phyloP scores from a whole-genome alignment of 345 rosid species.

The Corchorus olitorius region DNA sequence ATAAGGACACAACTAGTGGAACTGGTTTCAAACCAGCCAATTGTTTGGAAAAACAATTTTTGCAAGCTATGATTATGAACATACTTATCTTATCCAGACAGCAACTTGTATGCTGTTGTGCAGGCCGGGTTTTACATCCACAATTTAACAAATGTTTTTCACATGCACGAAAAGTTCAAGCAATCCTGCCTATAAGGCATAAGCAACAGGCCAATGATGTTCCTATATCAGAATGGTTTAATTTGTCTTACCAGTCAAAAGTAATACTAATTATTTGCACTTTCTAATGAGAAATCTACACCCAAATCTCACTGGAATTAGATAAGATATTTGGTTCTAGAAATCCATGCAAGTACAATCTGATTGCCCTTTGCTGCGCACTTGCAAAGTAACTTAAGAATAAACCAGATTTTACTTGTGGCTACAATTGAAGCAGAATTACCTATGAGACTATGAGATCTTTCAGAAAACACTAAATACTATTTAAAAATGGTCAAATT shows the following conservation, averaged over 20 bases:
- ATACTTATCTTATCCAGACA: background rate
- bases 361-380: background rate
- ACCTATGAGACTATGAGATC: background rate
- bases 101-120: background rate
- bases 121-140: slow-evolving; percentile 15
- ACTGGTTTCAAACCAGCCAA: background rate
- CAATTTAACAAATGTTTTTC: background rate
- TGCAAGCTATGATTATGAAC: background rate
- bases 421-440: background rate
- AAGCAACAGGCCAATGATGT: background rate
- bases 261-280: background rate
- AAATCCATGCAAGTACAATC: background rate
- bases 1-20: slow-evolving; percentile 17
- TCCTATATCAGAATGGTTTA: background rate
- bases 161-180: background rate
- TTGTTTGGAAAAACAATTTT: background rate
- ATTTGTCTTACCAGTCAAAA: background rate
- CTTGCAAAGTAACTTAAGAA: background rate
- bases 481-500: background rate
- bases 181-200: background rate
- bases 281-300: background rate
- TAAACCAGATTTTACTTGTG: background rate
- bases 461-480: background rate
- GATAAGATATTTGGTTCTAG: background rate
- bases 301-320: background rate